Conservation (phyloP, 2,329 filamentous ascomycete genomes). For the Xylariaceae sp. region DNA sequence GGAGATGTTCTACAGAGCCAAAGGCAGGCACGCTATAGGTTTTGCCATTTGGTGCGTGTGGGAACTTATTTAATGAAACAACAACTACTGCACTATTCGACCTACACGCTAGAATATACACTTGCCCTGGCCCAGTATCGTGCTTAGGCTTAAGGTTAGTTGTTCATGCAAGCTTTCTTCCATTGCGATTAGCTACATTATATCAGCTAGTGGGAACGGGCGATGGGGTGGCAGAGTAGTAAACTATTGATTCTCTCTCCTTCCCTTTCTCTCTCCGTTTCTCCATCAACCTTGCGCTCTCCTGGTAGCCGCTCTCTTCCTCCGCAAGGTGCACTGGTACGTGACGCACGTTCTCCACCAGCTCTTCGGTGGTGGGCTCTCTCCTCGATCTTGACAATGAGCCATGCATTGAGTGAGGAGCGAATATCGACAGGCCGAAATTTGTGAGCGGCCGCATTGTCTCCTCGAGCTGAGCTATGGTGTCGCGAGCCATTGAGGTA, state of each 20-base stretch:
- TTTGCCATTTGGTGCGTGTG: slow-evolving; percentile 43
- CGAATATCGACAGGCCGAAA: too few species aligned
- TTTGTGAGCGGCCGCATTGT: slow-evolving; percentile 16
- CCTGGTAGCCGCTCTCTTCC: slow-evolving; percentile 13
- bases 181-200: too few species aligned
- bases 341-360: slow-evolving; percentile 15
- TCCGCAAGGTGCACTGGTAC: slow-evolving; percentile 19
- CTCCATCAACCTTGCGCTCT: slow-evolving; percentile 4
- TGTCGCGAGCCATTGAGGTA: slow-evolving; percentile 16
- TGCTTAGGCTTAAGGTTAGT: too few species aligned
- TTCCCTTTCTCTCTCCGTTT: slow-evolving; percentile 7
- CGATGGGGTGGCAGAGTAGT: slow-evolving; percentile 2
- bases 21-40: slow-evolving; percentile 38
- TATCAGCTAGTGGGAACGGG: too few species aligned
- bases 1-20: slow-evolving; percentile 39
- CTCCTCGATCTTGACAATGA: slow-evolving; percentile 4
- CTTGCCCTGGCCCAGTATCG: too few species aligned
- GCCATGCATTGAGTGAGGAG: slow-evolving; percentile 7
- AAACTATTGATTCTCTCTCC: too few species aligned
- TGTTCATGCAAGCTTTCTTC: too few species aligned
- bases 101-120: too few species aligned
- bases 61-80: slow-evolving; percentile 39
- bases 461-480: slow-evolving; percentile 19
- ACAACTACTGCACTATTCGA: not conserved
- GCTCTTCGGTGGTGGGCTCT: slow-evolving; percentile 15